Evolutionary conservation across 192 early-diverging fungal species (phyloP).

Genomic region (Phycomyces blakesleeanus): DNA sequence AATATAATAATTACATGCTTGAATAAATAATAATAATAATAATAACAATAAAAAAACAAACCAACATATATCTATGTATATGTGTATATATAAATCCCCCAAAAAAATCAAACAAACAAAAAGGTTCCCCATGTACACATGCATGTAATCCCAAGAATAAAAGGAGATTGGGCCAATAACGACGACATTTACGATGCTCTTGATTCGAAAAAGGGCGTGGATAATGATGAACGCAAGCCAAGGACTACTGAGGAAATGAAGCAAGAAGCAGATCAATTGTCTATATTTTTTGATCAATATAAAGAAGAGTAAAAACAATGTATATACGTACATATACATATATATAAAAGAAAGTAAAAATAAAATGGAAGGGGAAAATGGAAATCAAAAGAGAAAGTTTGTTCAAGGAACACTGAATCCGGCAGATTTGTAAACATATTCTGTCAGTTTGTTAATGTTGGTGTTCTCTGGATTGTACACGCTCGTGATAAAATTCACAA

Average conservation of each 20-base stretch:
- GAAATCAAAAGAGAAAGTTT: background rate
- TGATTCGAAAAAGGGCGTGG: constrained; percentile 50
- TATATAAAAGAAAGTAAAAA: no score
- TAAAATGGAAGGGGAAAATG: background rate
- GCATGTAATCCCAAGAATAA: constrained; percentile 82
- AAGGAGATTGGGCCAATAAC: constrained; percentile 79
- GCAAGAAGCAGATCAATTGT: constrained; percentile 50
- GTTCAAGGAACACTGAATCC: constrained; percentile 3
- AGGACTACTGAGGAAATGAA: constrained; percentile 81
- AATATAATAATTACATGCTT: no score
- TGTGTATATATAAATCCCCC: no score
- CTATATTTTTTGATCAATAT: constrained; percentile 19
- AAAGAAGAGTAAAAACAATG: no score
- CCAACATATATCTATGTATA: no score
- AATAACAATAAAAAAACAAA: no score
- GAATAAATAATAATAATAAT: no score
- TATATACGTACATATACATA: no score
- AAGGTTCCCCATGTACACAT: constrained; percentile 89
- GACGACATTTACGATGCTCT: constrained; percentile 87
- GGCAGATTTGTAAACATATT: constrained; percentile 9
- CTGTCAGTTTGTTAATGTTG: background rate
- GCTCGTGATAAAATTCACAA: constrained; percentile 50
- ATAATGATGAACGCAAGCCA: constrained; percentile 69
- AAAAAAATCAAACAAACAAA: no score
- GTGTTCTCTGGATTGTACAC: background rate